phyloP scores from a whole-genome alignment of 163 green algal genomes.

The Scenedesmus sp. region DNA sequence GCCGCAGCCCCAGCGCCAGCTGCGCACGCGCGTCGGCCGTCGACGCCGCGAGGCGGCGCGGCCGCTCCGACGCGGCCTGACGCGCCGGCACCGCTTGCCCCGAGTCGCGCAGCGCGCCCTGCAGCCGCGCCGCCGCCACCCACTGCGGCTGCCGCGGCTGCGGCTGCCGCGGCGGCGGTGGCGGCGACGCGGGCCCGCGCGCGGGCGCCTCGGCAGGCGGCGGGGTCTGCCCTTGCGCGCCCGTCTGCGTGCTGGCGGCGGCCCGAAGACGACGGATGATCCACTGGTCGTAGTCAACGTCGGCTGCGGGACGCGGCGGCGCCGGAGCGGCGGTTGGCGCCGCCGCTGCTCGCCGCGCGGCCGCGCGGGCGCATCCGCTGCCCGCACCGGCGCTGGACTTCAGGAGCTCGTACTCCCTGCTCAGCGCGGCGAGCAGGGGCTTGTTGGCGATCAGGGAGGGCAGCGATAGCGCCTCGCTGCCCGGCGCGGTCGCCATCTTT shows the following conservation, averaged over 20 bases:
- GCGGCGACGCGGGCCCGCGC: background rate
- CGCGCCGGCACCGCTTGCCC: slow-evolving; percentile 12
- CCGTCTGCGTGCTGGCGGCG: slow-evolving; percentile 1
- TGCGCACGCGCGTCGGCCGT: slow-evolving; percentile 1
- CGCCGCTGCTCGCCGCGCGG: background rate
- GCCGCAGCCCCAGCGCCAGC: background rate
- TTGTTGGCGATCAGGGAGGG: slow-evolving; percentile 20
- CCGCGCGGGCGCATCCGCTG: background rate
- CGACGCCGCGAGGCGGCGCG: background rate
- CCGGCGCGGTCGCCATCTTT: background rate
- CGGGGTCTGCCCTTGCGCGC: background rate
- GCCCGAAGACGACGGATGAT: slow-evolving; percentile 8
- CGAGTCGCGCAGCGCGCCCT: slow-evolving; percentile 4
- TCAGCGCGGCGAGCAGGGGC: slow-evolving; percentile 30
- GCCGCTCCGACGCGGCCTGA: slow-evolving; percentile 33
- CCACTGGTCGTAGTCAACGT: slow-evolving; percentile 33
- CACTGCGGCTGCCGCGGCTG: background rate
- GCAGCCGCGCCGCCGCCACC: slow-evolving; percentile 31
- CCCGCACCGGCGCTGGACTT: slow-evolving; percentile 18
- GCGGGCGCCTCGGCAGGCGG: background rate
- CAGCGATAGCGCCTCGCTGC: no score
- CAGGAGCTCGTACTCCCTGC: slow-evolving; percentile 35
- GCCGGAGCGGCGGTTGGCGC: background rate
- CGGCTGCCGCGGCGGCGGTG: background rate
- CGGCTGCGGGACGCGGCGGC: background rate